Base-by-base conservation (phyloP, 2,329 filamentous ascomycete species). In the Colletotrichum navitas region DNA sequence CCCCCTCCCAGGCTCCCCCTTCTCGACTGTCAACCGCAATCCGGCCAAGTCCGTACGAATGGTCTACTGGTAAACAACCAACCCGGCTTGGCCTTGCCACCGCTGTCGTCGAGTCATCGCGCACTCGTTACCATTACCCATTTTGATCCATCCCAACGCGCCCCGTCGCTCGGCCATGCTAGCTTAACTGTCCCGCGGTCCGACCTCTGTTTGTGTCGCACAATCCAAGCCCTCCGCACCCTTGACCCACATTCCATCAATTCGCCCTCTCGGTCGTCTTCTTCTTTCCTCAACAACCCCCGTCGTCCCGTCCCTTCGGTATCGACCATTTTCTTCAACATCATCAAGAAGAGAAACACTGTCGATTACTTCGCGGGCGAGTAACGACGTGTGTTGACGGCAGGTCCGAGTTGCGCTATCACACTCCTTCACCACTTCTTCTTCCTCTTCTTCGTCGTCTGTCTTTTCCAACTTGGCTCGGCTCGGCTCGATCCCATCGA, bases 311-410 rank as follows among this genome's bases (percentile, higher is more conserved):
- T 71, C 68, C 58, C 49, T 34, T 58, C 55, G 56, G 61, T 32
- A 55, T 72, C 68, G 67, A 59, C 55, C 63, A 51, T 56, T 66
- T 69, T 49, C 63, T 58, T 72, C 74, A 62, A 68, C 52, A 68
- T 66, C 60, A 68, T 76, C 74, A 74, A 41, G 69, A 76, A 55
- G 71, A 68, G 74, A 74, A 76, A 78, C 81, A 80, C 78, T 79
- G 81, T 85, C 83, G 82, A 80, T 76, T 76, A 77, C 82, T 85
- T 86, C 84, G 84, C 85, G 76, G 85, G 85, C 83, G 84, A 85
- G 81, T 80, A 80, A 81, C 83, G 82, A 85, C 81, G 75, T 80
- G 83, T 83, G 82, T 79, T 78, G 72, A 79, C 82, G 82, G 82
- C 83, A 73, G 83, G 81, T 74, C 82, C 81, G 80, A 58, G 59